These are phyloP conservation scores for Globisporangium echinulatum DNA, from an alignment of 352 stramenopile genomes.

Conservation along the genomic window DNA sequence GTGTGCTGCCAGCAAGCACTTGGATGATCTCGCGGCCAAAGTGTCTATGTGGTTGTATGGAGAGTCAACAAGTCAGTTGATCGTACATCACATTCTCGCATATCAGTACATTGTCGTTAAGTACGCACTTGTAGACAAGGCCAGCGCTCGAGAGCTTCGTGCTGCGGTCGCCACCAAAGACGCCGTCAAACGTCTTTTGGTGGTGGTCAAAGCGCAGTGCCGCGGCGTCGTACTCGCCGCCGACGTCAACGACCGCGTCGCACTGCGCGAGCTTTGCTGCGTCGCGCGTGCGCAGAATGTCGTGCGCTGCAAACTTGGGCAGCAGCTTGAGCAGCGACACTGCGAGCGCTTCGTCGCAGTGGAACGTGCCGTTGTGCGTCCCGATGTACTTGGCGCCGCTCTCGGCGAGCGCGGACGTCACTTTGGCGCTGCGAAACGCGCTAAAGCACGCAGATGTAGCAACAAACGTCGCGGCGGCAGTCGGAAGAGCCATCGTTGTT, in stretches of 20 bases:
- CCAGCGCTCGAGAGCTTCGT: slow-evolving; percentile 95
- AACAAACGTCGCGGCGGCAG: slow-evolving; percentile 60
- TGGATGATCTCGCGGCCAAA: slow-evolving; percentile 96
- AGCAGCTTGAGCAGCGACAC: slow-evolving; percentile 96
- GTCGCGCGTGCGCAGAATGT: slow-evolving; percentile 88
- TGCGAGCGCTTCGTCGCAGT: slow-evolving; percentile 97
- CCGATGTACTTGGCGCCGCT: slow-evolving; percentile 86
- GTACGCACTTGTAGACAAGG: slow-evolving; percentile 92
- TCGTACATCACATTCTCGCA: background rate
- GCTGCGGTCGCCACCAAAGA: slow-evolving; percentile 62
- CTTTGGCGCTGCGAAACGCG: slow-evolving; percentile 45
- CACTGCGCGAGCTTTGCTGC: slow-evolving; percentile 85
- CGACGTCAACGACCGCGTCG: slow-evolving; percentile 97
- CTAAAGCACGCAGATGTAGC: slow-evolving; percentile 50
- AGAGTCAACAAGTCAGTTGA: background rate
- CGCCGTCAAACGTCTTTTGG: slow-evolving; percentile 90
- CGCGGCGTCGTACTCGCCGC: slow-evolving; percentile 90
- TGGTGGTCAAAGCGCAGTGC: slow-evolving; percentile 96
- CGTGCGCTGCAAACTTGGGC: slow-evolving; percentile 81
- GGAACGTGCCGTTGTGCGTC: slow-evolving; percentile 97
- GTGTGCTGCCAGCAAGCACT: slow-evolving; percentile 35
- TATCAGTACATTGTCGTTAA: too few species aligned
- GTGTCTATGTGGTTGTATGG: slow-evolving; percentile 41
- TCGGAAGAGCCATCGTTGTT: slow-evolving; percentile 51
- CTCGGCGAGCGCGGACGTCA: slow-evolving; percentile 38